These are phyloP conservation scores for Penicillium palitans DNA, from an alignment of 2,329 filamentous ascomycete genomes.

Conservation along the genomic window DNA sequence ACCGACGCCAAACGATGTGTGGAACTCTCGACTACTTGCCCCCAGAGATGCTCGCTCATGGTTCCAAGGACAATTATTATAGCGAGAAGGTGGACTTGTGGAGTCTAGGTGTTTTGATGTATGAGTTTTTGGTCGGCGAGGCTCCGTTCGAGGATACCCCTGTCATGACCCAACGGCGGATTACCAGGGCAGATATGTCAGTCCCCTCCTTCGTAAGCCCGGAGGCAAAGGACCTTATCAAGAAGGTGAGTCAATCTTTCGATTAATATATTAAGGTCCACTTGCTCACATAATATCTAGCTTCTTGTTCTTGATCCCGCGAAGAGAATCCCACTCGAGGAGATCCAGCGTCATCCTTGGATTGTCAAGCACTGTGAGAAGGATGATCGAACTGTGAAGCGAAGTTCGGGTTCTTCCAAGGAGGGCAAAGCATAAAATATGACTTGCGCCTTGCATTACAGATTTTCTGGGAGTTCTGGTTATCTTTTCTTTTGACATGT, in stretches of 20 bases:
- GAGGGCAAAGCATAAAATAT: constrained; percentile 32
- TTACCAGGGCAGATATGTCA: constrained; percentile 85
- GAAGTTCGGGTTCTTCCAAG: constrained; percentile 43
- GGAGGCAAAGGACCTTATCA: constrained; percentile 90
- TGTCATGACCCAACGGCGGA: constrained; percentile 89
- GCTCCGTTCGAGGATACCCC: constrained; percentile 96
- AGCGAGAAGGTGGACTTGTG: constrained; percentile 95
- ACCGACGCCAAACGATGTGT: constrained; percentile 90
- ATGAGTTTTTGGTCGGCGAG: constrained; percentile 94
- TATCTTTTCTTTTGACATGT: constrained; percentile 15
- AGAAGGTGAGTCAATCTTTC: constrained; percentile 60
- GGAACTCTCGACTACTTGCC: constrained; percentile 96
- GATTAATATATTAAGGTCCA: neutral
- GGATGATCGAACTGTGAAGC: constrained; percentile 47
- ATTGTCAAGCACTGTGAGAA: constrained; percentile 89
- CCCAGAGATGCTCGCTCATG: constrained; percentile 91
- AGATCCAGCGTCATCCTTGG: constrained; percentile 90
- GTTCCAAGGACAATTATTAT: constrained; percentile 81
- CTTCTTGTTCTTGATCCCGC: constrained; percentile 89
- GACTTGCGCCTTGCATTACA: constrained; percentile 11
- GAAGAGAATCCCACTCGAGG: constrained; percentile 85
- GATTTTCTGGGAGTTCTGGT: constrained; percentile 24
- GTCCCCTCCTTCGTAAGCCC: constrained; percentile 86
- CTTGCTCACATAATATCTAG: constrained; percentile 46
- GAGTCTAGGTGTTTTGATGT: constrained; percentile 91